Evolutionary conservation across 495 filamentous ascomycete species (phyloP), one percentile per base, ranked within the genome.

Genomic region (Trichoderma asperelloides): DNA sequence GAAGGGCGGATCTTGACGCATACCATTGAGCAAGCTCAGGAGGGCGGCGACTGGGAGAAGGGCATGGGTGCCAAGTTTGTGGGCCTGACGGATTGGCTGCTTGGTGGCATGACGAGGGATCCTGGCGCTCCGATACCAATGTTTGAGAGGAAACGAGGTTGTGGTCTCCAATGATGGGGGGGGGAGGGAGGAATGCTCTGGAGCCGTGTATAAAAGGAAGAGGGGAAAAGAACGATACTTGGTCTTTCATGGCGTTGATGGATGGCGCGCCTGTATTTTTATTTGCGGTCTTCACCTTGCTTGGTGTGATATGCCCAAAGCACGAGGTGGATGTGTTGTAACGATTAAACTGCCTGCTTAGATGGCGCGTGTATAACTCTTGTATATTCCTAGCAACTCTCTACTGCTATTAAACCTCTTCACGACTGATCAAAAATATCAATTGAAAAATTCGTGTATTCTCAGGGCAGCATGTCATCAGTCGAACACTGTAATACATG

Each of bases 21-120:
- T 78, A 95, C 90, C 0, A 98, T 98, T 73, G 95, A 98, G 77
- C 91, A 96, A 80, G 89, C 88, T 12, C 89, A 97, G 71, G 88
- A 88, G 62, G 84, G 88, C 62, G 87, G 88, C 60, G 89, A 88
- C 83, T 91, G 81, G 77, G 81, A 83, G 66, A 77, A 77, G 70
- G 80, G 82, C 7, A 75, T 85, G 30, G 82, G 85, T 21, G 78
- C 90, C 15, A 88, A 87, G 72, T 90, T 96, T 27, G 90, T 96
- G 0, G 91, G 87, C 37, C 76, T 96, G 70, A 95, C 92, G 47
- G 92, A 96, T 74, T 96, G 92, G 92, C 76, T 96, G 69, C 80
- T 96, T 63, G 91, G 92, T 2, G 81, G 82, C 13, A 79, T 84
- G 67, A 83, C 78, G 71, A 79, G 79, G 9, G 23, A 43, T 23